Conservation (phyloP, 805 yeast genomes). For the Millerago galiae region DNA sequence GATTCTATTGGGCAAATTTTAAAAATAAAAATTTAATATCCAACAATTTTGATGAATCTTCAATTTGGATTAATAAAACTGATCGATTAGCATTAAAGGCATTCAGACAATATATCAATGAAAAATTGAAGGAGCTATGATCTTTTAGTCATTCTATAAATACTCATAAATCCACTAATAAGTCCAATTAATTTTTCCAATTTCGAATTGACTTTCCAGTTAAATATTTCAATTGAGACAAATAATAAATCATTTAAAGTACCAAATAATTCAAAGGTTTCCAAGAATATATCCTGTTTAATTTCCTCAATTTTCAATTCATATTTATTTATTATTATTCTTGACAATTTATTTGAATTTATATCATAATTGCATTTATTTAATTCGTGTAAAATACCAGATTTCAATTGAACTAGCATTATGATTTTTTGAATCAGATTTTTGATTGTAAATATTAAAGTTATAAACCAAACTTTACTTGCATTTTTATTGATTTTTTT, state of each 20-base stretch:
- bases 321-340: conserved; percentile 9
- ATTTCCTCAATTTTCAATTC: conserved; percentile 8
- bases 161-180: conserved; percentile 14
- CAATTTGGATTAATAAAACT: conserved; percentile 42
- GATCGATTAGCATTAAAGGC: conserved; percentile 27
- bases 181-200: conserved; percentile 11
- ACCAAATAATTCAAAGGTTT: conserved; percentile 10
- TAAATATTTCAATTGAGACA: conserved; percentile 14
- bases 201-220: conserved; percentile 9
- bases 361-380: conserved; percentile 3
- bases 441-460: conserved; percentile 11
- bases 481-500: conserved; percentile 4
- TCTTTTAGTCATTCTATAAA: conserved; percentile 14
- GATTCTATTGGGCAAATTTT: conserved; percentile 47
- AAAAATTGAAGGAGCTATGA: not conserved
- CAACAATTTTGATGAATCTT: conserved; percentile 26
- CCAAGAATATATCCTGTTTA: conserved; percentile 4
- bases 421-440: conserved; percentile 6
- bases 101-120: conserved; percentile 12
- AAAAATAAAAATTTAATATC: conserved; percentile 29
- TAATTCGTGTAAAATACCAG: conserved; percentile 5
- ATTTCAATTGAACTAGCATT: conserved; percentile 4
- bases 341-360: conserved; percentile 3
- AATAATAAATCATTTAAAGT: conserved; percentile 14
- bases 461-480: conserved; percentile 16